Percentiles rank a stretch among this genome's conserved stretches.
Evolutionary conservation across 331 rosid species (phyloP).

Genomic region (Telfairia occidentalis): DNA sequence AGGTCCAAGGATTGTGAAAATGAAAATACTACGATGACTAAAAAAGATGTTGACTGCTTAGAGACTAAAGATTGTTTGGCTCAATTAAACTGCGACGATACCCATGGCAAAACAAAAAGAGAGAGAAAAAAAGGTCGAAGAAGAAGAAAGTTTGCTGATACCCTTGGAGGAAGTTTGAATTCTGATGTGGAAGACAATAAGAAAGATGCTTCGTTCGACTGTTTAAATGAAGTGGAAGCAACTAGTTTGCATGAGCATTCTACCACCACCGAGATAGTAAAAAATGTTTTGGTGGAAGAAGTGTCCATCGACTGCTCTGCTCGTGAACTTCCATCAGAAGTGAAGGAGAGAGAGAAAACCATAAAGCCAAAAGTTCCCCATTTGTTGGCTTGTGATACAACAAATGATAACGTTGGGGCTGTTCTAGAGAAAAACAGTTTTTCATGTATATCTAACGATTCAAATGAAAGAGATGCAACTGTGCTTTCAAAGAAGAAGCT

Average conservation of each 20-base stretch:
- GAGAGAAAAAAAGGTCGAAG: background rate
- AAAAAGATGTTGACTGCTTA: background rate
- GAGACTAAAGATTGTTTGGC: background rate
- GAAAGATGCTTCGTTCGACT: background rate
- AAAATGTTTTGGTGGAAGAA: background rate
- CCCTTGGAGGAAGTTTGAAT: conserved; percentile 8
- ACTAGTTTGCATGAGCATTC: background rate
- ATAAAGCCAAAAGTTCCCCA: background rate
- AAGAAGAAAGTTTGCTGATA: conserved; percentile 10
- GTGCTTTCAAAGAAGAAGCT: conserved; percentile 50
- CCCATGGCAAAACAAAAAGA: background rate
- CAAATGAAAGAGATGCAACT: conserved; percentile 20
- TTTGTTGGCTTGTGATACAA: background rate
- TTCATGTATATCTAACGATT: conserved; percentile 25
- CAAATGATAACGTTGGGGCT: background rate
- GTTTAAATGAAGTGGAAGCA: conserved; percentile 1
- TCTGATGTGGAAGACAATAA: background rate
- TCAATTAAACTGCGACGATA: background rate
- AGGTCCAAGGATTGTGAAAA: background rate
- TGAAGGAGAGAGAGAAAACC: background rate
- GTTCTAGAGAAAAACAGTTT: conserved; percentile 10
- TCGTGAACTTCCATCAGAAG: background rate
- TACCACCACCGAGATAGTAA: background rate
- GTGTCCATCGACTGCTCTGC: background rate
- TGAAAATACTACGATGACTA: background rate